A percentile compares a stretch with the other conserved stretches of the same genome.
phyloP scores from a whole-genome alignment of 305 asterid genomes.

The Fraxinus dipetala region DNA sequence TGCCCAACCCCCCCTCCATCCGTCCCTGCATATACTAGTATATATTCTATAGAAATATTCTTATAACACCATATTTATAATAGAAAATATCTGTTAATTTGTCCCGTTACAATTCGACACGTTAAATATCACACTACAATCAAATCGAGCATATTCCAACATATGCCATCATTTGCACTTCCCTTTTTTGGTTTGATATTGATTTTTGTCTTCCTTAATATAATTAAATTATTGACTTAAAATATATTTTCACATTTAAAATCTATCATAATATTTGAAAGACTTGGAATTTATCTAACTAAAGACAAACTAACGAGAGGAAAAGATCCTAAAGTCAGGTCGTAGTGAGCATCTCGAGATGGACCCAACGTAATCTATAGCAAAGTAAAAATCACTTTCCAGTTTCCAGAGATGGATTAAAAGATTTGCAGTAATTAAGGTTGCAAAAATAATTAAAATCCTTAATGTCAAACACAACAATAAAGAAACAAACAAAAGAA shows the following conservation, averaged over 20 bases:
- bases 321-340: too few relatives aligned
- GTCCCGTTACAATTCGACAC: neutral
- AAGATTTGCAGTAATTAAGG: slow-evolving; percentile 18
- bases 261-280: neutral
- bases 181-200: neutral
- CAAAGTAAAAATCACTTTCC: too few relatives aligned
- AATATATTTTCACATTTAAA: too few relatives aligned
- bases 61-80: neutral
- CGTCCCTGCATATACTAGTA: neutral
- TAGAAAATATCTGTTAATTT: too few relatives aligned
- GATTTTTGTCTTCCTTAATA: neutral
- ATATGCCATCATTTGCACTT: neutral
- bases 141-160: neutral
- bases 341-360: too few relatives aligned
- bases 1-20: too few relatives aligned
- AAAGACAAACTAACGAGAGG: too few relatives aligned
- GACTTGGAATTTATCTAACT: neutral
- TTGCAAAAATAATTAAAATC: slow-evolving; percentile 23
- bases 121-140: neutral
- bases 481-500: neutral
- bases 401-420: neutral
- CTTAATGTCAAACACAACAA: neutral
- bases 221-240: neutral
- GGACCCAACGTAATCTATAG: too few relatives aligned
- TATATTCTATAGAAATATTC: neutral